Evolutionary conservation across 495 filamentous ascomycete species (phyloP).

Genomic region (Terfezia claveryi): DNA sequence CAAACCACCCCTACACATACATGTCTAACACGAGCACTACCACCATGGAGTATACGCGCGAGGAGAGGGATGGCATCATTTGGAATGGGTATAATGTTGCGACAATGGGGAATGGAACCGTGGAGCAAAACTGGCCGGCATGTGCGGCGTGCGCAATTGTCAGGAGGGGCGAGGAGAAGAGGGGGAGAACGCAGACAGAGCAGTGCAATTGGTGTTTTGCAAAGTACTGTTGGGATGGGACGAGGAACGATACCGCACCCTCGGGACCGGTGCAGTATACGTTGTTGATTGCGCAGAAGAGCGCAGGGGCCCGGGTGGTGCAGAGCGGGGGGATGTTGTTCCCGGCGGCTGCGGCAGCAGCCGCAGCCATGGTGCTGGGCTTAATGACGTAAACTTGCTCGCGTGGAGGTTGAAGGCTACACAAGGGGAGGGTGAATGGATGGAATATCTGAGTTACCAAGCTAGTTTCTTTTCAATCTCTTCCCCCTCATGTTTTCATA

Average conservation of each 20-base stretch:
- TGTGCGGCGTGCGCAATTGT: conserved; percentile 84
- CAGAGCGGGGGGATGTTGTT: background rate
- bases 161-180: conserved; percentile 47
- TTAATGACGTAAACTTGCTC: conserved; percentile 67
- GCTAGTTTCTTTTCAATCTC: background rate
- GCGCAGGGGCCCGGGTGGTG: background rate
- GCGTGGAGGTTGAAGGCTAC: conserved; percentile 14
- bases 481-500: background rate
- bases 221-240: conserved; percentile 78
- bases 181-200: conserved; percentile 30
- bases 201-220: conserved; percentile 55
- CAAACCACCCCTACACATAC: conserved; percentile 59
- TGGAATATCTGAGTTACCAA: background rate
- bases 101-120: conserved; percentile 58
- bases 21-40: conserved; percentile 58
- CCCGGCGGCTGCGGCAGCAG: too few species aligned
- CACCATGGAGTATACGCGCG: conserved; percentile 34
- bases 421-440: conserved; percentile 5
- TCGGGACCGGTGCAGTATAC: background rate
- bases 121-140: conserved; percentile 46
- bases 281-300: background rate
- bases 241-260: conserved; percentile 24
- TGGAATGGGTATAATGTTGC: conserved; percentile 63
- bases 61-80: conserved; percentile 52
- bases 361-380: conserved; percentile 41